Percentiles rank a stretch among this genome's conserved stretches.
Evolutionary conservation across 495 filamentous ascomycete species (phyloP).

Genomic region (Cercophora samala): DNA sequence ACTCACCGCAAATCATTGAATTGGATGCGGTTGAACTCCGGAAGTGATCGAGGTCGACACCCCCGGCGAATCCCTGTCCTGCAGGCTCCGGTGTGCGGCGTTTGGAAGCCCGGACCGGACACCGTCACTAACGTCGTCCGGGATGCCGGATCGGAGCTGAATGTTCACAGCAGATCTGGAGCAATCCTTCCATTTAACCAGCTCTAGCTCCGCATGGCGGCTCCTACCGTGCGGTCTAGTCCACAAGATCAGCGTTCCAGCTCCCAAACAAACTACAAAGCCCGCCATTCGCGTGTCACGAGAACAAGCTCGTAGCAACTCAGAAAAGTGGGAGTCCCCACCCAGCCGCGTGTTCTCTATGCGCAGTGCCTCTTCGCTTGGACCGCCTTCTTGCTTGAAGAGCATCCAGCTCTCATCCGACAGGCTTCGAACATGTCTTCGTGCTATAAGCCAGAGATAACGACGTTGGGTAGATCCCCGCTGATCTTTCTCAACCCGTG

Average conservation of each 20-base stretch:
- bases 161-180: not conserved
- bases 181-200: not conserved
- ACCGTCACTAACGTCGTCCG: constrained; percentile 1
- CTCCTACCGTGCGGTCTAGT: not conserved
- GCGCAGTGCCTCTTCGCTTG: not conserved
- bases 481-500: constrained; percentile 2
- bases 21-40: not conserved
- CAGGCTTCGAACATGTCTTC: not conserved
- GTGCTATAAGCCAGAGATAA: not conserved
- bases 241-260: not conserved
- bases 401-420: not conserved
- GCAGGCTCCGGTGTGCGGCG: not conserved
- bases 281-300: not conserved
- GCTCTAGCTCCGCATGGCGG: not conserved
- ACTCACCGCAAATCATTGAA: not conserved
- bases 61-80: not conserved
- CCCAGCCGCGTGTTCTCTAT: not conserved
- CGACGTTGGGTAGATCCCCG: constrained; percentile 2
- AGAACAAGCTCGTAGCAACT: not conserved
- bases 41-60: not conserved
- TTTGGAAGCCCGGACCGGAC: constrained; percentile 1
- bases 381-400: not conserved
- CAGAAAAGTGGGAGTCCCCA: not conserved
- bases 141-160: not conserved
- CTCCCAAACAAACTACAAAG: not conserved